phyloP scores from a whole-genome alignment of 2,329 filamentous ascomycete genomes.

The Neopestalotiopsis rosae region DNA sequence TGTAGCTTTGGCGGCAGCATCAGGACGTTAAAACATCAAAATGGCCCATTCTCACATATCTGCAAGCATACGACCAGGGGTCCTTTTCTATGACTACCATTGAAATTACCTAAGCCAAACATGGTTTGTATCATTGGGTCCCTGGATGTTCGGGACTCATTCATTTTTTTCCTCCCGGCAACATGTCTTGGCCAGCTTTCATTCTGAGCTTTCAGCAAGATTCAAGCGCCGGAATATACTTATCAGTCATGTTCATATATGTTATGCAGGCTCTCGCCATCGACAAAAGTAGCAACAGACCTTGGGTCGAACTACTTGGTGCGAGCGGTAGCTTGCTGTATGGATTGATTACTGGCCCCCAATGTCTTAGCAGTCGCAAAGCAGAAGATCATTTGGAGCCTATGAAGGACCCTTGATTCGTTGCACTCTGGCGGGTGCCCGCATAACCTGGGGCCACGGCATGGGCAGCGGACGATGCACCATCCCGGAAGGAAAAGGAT shows the following conservation, averaged over 20 bases:
- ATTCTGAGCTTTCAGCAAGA: background rate
- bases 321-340: background rate
- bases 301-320: background rate
- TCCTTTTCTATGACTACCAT: background rate
- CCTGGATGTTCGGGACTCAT: background rate
- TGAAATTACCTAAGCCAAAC: background rate
- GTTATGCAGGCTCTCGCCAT: background rate
- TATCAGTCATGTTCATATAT: background rate
- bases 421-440: background rate
- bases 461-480: conserved; percentile 9
- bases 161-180: background rate
- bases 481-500: background rate
- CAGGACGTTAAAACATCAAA: too few species aligned
- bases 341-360: conserved; percentile 9
- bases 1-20: too few species aligned
- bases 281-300: background rate
- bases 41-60: too few species aligned
- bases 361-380: conserved; percentile 9
- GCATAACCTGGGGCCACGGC: conserved; percentile 1
- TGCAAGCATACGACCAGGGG: too few species aligned
- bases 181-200: background rate
- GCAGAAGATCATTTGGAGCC: background rate
- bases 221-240: background rate
- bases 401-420: background rate
- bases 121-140: background rate